A percentile compares a stretch with the other conserved stretches of the same genome.
Evolutionary conservation across 768 basidiomycete genomes (phyloP).

Genomic region (Neoboletus magnificus): DNA sequence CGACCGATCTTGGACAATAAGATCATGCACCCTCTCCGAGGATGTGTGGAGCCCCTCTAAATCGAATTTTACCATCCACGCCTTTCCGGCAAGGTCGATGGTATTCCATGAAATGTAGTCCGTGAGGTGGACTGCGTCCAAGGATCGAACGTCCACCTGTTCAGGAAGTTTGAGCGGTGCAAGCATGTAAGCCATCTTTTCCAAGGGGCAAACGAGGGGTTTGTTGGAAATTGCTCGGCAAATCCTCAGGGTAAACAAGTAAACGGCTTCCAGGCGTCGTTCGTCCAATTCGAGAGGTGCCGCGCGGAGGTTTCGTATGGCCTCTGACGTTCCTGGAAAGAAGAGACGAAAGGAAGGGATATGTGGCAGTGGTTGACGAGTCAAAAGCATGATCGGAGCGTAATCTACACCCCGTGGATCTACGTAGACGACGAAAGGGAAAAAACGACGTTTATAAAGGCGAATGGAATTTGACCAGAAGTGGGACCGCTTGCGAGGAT

Average conservation of each 20-base stretch:
- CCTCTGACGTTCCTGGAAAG: constrained; percentile 44
- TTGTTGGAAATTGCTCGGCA: constrained; percentile 67
- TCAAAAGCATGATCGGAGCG: constrained; percentile 63
- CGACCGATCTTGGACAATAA: constrained; percentile 71
- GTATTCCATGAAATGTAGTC: constrained; percentile 62
- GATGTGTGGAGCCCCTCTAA: constrained; percentile 33
- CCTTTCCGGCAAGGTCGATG: constrained; percentile 48
- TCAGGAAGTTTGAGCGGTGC: constrained; percentile 49
- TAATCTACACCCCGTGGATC: constrained; percentile 34
- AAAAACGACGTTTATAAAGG: constrained; percentile 17
- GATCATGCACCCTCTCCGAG: constrained; percentile 48
- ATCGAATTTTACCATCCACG: constrained; percentile 50
- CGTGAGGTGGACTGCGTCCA: constrained; percentile 31
- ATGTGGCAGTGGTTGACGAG: constrained; percentile 61
- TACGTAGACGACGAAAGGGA: constrained; percentile 42
- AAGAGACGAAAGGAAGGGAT: constrained; percentile 59
- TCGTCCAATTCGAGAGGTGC: constrained; percentile 49
- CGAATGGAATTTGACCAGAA: constrained; percentile 59
- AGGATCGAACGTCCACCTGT: constrained; percentile 26
- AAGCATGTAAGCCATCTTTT: constrained; percentile 62
- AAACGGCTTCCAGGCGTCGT: constrained; percentile 45
- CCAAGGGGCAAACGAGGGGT: constrained; percentile 51
- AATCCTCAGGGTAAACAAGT: constrained; percentile 61
- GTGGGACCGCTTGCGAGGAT: constrained; percentile 55
- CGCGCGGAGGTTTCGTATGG: constrained; percentile 43